phyloP scores from a whole-genome alignment of 352 stramenopile species.

The Globisporangium orthogonon region DNA sequence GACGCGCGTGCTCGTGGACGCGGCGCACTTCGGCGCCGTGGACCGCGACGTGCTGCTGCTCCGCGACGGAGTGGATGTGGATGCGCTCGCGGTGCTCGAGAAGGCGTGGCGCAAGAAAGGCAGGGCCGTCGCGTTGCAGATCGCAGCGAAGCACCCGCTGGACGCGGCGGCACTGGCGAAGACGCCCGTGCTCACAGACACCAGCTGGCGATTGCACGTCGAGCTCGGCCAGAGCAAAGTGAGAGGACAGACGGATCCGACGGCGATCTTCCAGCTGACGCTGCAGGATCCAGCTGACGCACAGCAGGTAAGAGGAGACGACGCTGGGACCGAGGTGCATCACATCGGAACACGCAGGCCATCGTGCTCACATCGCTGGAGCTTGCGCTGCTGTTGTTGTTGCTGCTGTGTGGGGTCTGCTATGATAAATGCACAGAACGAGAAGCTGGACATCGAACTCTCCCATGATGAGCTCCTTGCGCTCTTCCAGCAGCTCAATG shows the following conservation, averaged over 20 bases:
- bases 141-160: conserved; percentile 11
- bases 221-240: conserved; percentile 39
- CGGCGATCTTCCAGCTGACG: conserved; percentile 49
- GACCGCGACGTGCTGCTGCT: conserved; percentile 21
- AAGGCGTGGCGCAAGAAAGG: conserved; percentile 65
- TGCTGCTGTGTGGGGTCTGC: background rate
- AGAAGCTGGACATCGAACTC: conserved; percentile 52
- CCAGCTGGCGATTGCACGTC: conserved; percentile 47
- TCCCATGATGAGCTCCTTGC: conserved; percentile 41
- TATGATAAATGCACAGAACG: conserved; percentile 14
- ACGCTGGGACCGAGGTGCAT: background rate
- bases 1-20: conserved; percentile 32
- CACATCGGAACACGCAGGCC: background rate
- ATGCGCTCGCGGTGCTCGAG: conserved; percentile 28
- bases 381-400: background rate
- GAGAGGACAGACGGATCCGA: conserved; percentile 31
- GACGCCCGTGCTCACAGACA: conserved; percentile 20
- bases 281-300: conserved; percentile 14
- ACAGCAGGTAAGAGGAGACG: background rate
- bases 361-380: background rate
- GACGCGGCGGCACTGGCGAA: background rate
- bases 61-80: conserved; percentile 14
- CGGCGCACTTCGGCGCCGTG: conserved; percentile 32
- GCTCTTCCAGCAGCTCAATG: conserved; percentile 62
- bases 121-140: conserved; percentile 1